Percentiles rank a stretch among this genome's conserved stretches.
Evolutionary conservation across 805 yeast genomes (phyloP).

Genomic region (Kurtzmaniella cleridarum): DNA sequence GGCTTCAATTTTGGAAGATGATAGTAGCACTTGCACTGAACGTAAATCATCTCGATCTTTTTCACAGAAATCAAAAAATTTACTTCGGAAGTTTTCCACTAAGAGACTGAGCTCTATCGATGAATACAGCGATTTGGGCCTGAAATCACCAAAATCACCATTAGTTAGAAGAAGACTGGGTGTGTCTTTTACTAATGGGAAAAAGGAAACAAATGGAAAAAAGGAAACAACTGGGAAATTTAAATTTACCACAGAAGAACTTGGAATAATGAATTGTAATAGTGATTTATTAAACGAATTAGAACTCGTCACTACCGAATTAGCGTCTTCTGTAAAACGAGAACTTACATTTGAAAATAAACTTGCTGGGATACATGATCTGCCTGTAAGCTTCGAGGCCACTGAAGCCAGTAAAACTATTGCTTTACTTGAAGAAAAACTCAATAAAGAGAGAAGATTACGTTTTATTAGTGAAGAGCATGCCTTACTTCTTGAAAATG

Average conservation of each 20-base stretch:
- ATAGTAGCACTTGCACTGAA: neutral
- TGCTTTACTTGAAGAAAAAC: slow-evolving; percentile 47
- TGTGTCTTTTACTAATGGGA: neutral
- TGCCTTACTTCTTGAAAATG: slow-evolving; percentile 50
- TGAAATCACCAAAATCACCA: neutral
- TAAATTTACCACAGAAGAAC: slow-evolving; percentile 52
- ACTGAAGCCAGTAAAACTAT: slow-evolving; percentile 19
- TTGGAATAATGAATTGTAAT: slow-evolving; percentile 57
- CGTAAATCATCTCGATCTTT: slow-evolving; percentile 1
- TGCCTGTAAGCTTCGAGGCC: neutral
- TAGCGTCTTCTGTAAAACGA: slow-evolving; percentile 66
- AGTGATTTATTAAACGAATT: slow-evolving; percentile 56
- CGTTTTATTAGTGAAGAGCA: slow-evolving; percentile 71
- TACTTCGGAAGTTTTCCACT: neutral
- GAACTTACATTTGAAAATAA: slow-evolving; percentile 57
- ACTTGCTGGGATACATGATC: slow-evolving; percentile 16
- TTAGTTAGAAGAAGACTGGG: neutral
- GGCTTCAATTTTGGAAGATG: slow-evolving; percentile 2
- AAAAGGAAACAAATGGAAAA: slow-evolving; percentile 5
- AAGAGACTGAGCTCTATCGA: neutral
- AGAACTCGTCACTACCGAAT: slow-evolving; percentile 62
- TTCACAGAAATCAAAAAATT: slow-evolving; percentile 2
- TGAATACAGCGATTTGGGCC: neutral
- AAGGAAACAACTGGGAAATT: slow-evolving; percentile 7
- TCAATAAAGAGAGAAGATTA: slow-evolving; percentile 60